phyloP scores from a whole-genome alignment of 2,329 filamentous ascomycete species.

The Fusarium sp. region DNA sequence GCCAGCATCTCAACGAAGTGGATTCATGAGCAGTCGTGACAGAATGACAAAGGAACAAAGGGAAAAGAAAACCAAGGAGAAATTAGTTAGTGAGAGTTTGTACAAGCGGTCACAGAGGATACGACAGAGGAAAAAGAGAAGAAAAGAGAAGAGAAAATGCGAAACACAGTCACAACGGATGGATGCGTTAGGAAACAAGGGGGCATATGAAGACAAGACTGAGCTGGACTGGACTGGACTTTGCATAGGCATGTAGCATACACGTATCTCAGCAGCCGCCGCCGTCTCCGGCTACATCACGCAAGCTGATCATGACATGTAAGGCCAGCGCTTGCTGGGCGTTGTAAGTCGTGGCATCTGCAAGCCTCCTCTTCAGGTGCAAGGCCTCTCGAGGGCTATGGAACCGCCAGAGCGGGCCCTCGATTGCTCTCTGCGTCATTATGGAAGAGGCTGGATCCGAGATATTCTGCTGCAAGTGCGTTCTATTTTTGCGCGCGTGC shows the following conservation, averaged over 20 bases:
- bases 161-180: constrained; percentile 27
- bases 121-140: constrained; percentile 24
- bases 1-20: constrained; percentile 51
- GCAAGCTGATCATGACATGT: background rate
- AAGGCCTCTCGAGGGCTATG: constrained; percentile 8
- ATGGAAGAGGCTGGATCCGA: constrained; percentile 9
- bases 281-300: constrained; percentile 12
- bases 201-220: constrained; percentile 27
- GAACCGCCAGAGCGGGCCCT: constrained; percentile 36
- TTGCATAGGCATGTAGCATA: background rate
- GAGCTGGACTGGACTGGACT: background rate
- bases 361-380: constrained; percentile 37
- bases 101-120: constrained; percentile 16
- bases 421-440: constrained; percentile 25
- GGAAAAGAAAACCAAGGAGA: constrained; percentile 6
- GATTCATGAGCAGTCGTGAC: constrained; percentile 40
- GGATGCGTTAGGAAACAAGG: constrained; percentile 20
- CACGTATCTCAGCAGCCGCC: constrained; percentile 24
- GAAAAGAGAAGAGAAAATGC: constrained; percentile 8
- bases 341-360: constrained; percentile 34
- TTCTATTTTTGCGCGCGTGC: constrained; percentile 26
- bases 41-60: constrained; percentile 22
- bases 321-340: constrained; percentile 35
- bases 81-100: constrained; percentile 12
- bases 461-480: constrained; percentile 18